Evolutionary conservation across 257 asterid species (phyloP).

Genomic region (Catharanthus roseus): DNA sequence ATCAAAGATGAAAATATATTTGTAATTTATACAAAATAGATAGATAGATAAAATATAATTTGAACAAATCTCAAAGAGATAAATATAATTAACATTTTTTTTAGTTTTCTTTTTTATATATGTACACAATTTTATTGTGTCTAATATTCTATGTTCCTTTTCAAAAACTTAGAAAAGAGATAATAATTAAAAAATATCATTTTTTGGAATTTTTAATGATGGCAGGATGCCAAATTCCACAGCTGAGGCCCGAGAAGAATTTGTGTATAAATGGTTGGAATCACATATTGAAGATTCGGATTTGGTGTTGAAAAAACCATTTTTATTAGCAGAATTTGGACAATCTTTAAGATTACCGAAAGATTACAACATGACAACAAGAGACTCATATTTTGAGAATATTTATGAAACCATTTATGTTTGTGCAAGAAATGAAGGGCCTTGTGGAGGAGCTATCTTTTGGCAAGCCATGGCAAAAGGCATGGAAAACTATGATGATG

Average conservation of each 20-base stretch:
- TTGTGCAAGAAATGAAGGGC: not conserved
- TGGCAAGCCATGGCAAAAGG: not conserved
- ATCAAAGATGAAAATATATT: too few species aligned
- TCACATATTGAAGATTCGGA: not conserved
- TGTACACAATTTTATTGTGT: too few species aligned
- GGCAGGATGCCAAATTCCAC: not conserved
- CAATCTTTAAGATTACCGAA: not conserved
- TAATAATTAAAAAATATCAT: too few species aligned
- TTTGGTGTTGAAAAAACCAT: not conserved
- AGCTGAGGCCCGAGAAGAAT: not conserved
- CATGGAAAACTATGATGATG: constrained; percentile 21
- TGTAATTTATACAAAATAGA: too few species aligned
- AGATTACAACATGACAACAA: not conserved
- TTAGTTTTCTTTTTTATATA: too few species aligned
- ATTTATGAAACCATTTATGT: not conserved
- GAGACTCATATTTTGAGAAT: not conserved
- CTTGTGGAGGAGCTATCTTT: not conserved
- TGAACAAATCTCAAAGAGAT: too few species aligned
- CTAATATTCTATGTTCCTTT: too few species aligned
- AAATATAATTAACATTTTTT: too few species aligned
- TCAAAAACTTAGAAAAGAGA: too few species aligned
- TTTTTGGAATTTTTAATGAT: too few species aligned
- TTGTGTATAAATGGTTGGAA: not conserved
- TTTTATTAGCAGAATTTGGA: not conserved
- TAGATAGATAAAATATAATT: too few species aligned